Evolutionary conservation across 148 eudicot species (phyloP), one percentile per base, ranked within the genome.

Genomic region (Agrostemma githago): DNA sequence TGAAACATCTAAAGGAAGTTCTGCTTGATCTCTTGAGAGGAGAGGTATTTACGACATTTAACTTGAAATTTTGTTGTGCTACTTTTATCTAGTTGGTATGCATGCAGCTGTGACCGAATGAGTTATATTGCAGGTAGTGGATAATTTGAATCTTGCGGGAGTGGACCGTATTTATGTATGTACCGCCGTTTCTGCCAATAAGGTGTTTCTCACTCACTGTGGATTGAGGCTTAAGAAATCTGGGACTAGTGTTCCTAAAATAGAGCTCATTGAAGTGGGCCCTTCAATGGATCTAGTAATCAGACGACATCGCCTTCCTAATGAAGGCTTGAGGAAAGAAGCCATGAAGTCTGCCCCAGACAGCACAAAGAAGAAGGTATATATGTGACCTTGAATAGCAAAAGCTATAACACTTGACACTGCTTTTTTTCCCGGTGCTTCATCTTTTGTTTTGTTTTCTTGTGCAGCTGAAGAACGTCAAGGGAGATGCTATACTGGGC

Each of bases 231-330:
- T 93, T 58, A 91, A 89, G 80, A 93, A 89, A 72, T 93, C 98
- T 0, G 97, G 95, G 68, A 85, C 91, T 20, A 57, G 83, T 77
- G 91, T 91, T 53, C 98, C 98, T 10, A 88, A 77, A 76, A 85
- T 88, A 62, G 96, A 93, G 79, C 84, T 93, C 73, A 88, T 90
- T 64, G 98, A 93, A 85, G 96, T 93, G 46, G 96, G 98, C 11
- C 98, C 98, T 16, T 87, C 94, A 56, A 93, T 93, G 98, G 98
- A 93, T 85, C 77, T 93, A 85, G 84, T 91, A 46, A 79, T 89
- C 37, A 79, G 98, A 61, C 76, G 98, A 62, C 91, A 93, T 69
- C 96, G 94, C 76, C 87, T 85, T 72, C 94, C 98, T 75, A 86
- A 88, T 66, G 94, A 85, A 72, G 81, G 89, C 71, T 71, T 91